Evolutionary conservation across 2,329 filamentous ascomycete genomes (phyloP).

Genomic region (Phyllosticta ampelicida): DNA sequence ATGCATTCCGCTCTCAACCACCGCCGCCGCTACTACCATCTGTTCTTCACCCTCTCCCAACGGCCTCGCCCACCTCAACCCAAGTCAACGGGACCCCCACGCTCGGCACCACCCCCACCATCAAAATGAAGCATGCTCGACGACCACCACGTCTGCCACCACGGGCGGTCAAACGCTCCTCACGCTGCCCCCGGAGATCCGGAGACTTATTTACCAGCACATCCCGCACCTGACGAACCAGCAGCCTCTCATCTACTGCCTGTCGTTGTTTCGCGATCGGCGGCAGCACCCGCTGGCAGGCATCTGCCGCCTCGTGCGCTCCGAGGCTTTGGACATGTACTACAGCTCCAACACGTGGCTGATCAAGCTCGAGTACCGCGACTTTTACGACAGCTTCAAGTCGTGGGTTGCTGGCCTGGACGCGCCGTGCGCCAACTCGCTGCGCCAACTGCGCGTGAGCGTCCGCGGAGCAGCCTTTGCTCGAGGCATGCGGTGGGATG

Average conservation of each 20-base stretch:
- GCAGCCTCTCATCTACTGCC: slow-evolving; percentile 31
- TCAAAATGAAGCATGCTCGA: not conserved
- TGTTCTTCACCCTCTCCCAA: not conserved
- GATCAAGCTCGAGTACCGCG: slow-evolving; percentile 29
- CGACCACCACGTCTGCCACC: not conserved
- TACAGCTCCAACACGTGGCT: slow-evolving; percentile 31
- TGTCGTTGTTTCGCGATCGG: slow-evolving; percentile 25
- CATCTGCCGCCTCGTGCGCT: slow-evolving; percentile 24
- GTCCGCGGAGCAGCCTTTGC: slow-evolving; percentile 23
- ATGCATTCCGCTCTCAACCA: not conserved
- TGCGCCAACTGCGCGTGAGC: slow-evolving; percentile 24
- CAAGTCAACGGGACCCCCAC: not conserved
- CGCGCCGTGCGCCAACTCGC: slow-evolving; percentile 17
- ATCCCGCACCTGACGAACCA: slow-evolving; percentile 23
- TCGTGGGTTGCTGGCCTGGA: slow-evolving; percentile 28
- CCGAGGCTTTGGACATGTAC: slow-evolving; percentile 29
- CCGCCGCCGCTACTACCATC: not conserved
- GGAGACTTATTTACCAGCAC: slow-evolving; percentile 27
- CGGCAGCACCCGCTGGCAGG: slow-evolving; percentile 28
- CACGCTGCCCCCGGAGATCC: slow-evolving; percentile 27
- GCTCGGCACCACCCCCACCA: not conserved
- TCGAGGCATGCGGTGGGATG: slow-evolving; percentile 20
- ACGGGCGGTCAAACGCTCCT: slow-evolving; percentile 19
- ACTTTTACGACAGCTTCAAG: slow-evolving; percentile 31
- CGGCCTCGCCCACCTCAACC: not conserved